Base-by-base conservation (phyloP, 495 filamentous ascomycete genomes). In the Melanomma pulvis-pyrius region DNA sequence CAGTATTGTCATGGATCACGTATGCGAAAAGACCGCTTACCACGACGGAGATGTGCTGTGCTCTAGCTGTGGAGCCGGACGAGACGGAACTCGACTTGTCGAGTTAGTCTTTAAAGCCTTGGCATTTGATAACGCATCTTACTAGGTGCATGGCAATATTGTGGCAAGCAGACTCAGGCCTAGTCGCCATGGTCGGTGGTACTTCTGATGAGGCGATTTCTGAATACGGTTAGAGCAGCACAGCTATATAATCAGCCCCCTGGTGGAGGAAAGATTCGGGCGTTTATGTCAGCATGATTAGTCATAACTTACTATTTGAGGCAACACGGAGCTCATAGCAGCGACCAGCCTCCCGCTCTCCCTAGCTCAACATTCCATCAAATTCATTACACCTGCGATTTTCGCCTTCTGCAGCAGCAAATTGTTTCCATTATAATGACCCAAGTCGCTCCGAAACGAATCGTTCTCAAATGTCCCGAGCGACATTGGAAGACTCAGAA, bases 31-130 rank as follows among this genome's bases (percentile, higher is more conserved):
- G 80, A 56, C 76, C 73, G 4, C 65, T 88, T 1, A 77, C 72
- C 8, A 67, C 67, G 3, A 1, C 50, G 9, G 82, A 87, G 60
- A 71, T 88, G 4, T 78, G 78, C 41, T 75, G 82, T 74, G 82
- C 82, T 0, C 72, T 84, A 34, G 79, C 78, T 8, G 74, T 82
- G 0, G 69, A 80, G 41, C 7, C 47, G 0, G 74, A 57, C 17
- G 53, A 72, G 0, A 1, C 47, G 0, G 61, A 73, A 0, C 66
- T 86, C 9, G 77, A 84, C 32, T n/a, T 41, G n/a, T n/a, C n/a
- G n/a, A n/a, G n/a, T 41, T 41, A 17, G 8, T 41, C 17, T 8
- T 41, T 17, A 17, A 41, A 41, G 34, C 34, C 34, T 41, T 17
- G 17, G 17, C 34, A 41, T 41, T 41, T 41, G 34, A 41, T 17